Evolutionary conservation across 768 basidiomycete species (phyloP), one percentile per base, ranked within the genome.

Genomic region (Amanita jacksonii): DNA sequence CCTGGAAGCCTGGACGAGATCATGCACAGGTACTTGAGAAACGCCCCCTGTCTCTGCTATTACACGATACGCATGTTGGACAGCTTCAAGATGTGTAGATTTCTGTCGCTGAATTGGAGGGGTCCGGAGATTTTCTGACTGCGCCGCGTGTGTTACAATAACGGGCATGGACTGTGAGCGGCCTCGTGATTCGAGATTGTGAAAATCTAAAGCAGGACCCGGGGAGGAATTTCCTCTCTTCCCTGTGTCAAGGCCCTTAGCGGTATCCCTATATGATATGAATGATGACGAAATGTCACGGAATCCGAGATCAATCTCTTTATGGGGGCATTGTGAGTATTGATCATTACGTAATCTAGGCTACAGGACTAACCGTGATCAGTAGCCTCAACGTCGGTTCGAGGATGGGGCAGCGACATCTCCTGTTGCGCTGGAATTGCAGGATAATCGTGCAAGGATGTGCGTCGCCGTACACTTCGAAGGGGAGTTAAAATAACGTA

Each of bases 1-100:
- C 27, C 53, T 61, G 13, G 67, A 65, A 7, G 72, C 73, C 20
- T 68, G 66, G 10, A 72, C 49, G 10, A 79, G 62, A 49, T 77
- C 74, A 18, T 71, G 60, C 19, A 71, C 57, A 12, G 71, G 63
- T 24, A 72, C 62, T 45, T 79, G 76, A 15, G 74, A 75, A 6
- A 59, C 67, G 7, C 66, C 66, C 9, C 63, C 61, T 6, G 54
- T 53, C 27, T 57, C 54, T 7, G 60, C 49, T 10, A 78, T 52
- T 8, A 65, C 64, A 7, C 64, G 63, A 46, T 70, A 73, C 8
- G 72, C 68, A 8, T 62, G 62, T 43, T 64, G 64, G 19, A 76
- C 52, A 4, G 62, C 66, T 2, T 68, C 66, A 15, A 79, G 56
- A n/a, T 62, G 66, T 4, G 63, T 58, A 1, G 65, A 72, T 28